Base-by-base conservation (phyloP, 75 land plant genomes). In the Pseudotsuga menziesii region DNA sequence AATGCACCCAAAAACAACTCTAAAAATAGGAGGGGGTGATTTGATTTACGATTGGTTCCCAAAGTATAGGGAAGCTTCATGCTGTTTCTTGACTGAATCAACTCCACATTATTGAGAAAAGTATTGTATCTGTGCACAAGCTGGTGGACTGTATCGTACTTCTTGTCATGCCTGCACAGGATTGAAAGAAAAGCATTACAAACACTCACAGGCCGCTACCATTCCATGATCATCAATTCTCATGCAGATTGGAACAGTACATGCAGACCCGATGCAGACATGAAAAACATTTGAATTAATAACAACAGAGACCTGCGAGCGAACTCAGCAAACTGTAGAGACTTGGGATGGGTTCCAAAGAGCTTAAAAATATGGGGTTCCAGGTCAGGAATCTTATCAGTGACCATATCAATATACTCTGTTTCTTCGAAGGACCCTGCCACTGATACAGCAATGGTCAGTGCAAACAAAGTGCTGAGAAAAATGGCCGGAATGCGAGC, bases 1-100 rank as follows among this genome's bases (percentile, higher is more conserved):
- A 44, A 8, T 44, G 6, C 52, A 44, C 1, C 52, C 52, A 44
- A 44, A 44, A 4, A 25, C 1, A 26, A 15, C 6, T 13, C 16
- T 22, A 8, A 48, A 23, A 48, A 54, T 5, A 56, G n/a, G 16
- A 19, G 2, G 0, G 3, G 57, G 79, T 80, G 52, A 44, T 44
- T 44, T 44, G 3, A 67, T 80, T 82, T 82, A 96, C 99, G 73
- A 54, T 96, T 96, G 71, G 94, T 72, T 27, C 82, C 97, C 22
- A 96, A 91, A 36, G 75, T 85, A 82, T 96, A 94, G 1, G 99
- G 77, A 17, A 92, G 82, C 26, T 87, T 82, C 80, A 85, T 82
- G 74, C 1, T 29, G 32, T 29, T 29, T 29, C 32, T 29, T 29
- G 32, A 29, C 32, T 29, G 1, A 29, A 29, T 29, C 32, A 1